Conservation (phyloP, 768 basidiomycete genomes). For the Termitomyces sp. region DNA sequence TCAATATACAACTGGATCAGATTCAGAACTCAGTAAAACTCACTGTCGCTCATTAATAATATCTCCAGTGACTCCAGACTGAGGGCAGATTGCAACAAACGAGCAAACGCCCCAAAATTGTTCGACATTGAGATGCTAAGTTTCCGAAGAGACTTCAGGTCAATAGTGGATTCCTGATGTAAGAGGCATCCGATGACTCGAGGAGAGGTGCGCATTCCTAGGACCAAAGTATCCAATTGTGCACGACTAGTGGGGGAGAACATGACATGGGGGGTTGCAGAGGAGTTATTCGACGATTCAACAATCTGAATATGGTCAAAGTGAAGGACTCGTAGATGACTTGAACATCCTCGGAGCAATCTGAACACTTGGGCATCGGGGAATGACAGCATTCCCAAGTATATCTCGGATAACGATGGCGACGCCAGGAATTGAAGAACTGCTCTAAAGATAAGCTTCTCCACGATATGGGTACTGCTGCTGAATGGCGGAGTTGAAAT, state of each 20-base stretch:
- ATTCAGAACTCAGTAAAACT: background rate
- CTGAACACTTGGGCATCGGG: slow-evolving; percentile 11
- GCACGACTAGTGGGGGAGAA: background rate
- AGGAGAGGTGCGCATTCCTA: slow-evolving; percentile 22
- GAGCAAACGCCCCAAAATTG: slow-evolving; percentile 20
- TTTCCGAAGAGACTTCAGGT: slow-evolving; percentile 15
- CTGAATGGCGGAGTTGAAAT: slow-evolving; percentile 18
- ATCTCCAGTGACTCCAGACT: slow-evolving; percentile 18
- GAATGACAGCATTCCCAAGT: slow-evolving; percentile 17
- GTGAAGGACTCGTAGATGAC: slow-evolving; percentile 15
- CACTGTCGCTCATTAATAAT: slow-evolving; percentile 21
- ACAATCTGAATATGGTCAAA: slow-evolving; percentile 15
- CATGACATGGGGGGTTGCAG: background rate
- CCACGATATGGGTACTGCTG: slow-evolving; percentile 19
- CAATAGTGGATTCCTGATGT: slow-evolving; percentile 15
- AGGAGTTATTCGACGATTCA: background rate
- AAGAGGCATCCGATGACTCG: slow-evolving; percentile 18
- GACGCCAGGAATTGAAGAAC: slow-evolving; percentile 15
- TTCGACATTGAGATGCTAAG: slow-evolving; percentile 21
- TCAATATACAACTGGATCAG: background rate
- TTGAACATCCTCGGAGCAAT: slow-evolving; percentile 14
- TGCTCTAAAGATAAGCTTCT: slow-evolving; percentile 11
- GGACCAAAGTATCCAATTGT: slow-evolving; percentile 18
- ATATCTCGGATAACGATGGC: slow-evolving; percentile 17
- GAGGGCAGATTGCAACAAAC: slow-evolving; percentile 18